Evolutionary conservation across 257 asterid species (phyloP).

Genomic region (Primulina huaijiensis): DNA sequence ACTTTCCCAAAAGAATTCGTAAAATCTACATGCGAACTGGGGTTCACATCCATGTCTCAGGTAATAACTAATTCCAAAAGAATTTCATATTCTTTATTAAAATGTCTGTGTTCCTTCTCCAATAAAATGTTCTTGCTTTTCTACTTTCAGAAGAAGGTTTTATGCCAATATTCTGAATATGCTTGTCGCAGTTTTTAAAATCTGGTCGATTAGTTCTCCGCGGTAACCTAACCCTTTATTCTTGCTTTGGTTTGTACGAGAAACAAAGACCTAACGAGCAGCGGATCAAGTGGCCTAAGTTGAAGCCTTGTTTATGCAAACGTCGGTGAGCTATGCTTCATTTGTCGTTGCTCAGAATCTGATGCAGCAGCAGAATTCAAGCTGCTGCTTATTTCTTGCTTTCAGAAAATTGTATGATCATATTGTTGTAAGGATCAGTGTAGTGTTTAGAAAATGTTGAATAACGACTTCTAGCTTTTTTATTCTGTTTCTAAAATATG

Average conservation of each 20-base stretch:
- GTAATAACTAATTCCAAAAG: constrained; percentile 30
- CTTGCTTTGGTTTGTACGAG: constrained; percentile 38
- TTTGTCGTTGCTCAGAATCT: neutral
- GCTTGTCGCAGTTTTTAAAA: neutral
- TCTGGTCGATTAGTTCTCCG: neutral
- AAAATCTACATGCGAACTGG: constrained; percentile 71
- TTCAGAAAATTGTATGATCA: too few species aligned
- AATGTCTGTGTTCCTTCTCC: constrained; percentile 38
- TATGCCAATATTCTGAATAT: neutral
- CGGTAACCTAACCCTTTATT: neutral
- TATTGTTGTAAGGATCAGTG: too few species aligned
- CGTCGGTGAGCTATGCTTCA: constrained; percentile 46
- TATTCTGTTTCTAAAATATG: too few species aligned
- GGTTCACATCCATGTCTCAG: constrained; percentile 62
- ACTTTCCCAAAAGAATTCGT: constrained; percentile 69
- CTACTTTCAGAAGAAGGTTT: constrained; percentile 77
- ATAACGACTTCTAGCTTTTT: too few species aligned
- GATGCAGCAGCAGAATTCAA: neutral
- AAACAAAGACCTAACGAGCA: constrained; percentile 38
- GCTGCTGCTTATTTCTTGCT: neutral
- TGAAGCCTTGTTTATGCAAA: constrained; percentile 84
- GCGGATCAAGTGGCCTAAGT: constrained; percentile 65
- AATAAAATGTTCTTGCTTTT: constrained; percentile 85
- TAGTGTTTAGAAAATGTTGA: too few species aligned
- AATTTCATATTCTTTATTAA: constrained; percentile 23